Conservation (phyloP, 192 early-diverging fungal genomes). For the Backusella tuberculispora region DNA sequence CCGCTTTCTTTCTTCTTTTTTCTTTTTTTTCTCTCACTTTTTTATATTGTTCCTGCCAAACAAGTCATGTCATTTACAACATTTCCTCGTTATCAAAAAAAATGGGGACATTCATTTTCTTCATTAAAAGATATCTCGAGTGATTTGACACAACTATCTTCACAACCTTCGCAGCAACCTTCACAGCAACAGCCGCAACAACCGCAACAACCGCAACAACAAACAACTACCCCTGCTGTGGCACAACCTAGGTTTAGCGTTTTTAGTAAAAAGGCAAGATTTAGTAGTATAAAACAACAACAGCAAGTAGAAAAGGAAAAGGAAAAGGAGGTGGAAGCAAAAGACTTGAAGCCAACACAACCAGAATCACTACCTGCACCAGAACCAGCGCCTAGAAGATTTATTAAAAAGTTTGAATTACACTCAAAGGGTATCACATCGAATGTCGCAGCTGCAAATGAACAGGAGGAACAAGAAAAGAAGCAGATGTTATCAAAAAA, state of each 20-base stretch:
- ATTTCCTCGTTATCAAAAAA: conserved; percentile 15
- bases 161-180: neutral
- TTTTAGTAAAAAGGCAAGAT: conserved; percentile 13
- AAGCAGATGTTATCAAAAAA: neutral
- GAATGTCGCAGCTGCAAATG: conserved; percentile 11
- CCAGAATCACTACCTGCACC: neutral
- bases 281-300: neutral
- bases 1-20: conserved; percentile 6
- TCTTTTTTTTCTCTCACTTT: neutral
- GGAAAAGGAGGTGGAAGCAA: neutral
- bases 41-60: neutral
- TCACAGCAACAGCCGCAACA: neutral
- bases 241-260: conserved; percentile 17
- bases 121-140: neutral
- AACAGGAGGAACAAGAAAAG: neutral
- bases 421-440: conserved; percentile 5
- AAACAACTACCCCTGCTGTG: neutral
- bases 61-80: conserved; percentile 14
- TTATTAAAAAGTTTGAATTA: conserved; percentile 11
- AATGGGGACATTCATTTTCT: conserved; percentile 4
- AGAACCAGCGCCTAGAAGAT: neutral
- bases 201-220: neutral
- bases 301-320: neutral
- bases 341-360: neutral
- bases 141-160: neutral